A percentile compares a stretch with the other conserved stretches of the same genome.
Conservation (phyloP, 352 stramenopile genomes). For the Globisporangium splendens region DNA sequence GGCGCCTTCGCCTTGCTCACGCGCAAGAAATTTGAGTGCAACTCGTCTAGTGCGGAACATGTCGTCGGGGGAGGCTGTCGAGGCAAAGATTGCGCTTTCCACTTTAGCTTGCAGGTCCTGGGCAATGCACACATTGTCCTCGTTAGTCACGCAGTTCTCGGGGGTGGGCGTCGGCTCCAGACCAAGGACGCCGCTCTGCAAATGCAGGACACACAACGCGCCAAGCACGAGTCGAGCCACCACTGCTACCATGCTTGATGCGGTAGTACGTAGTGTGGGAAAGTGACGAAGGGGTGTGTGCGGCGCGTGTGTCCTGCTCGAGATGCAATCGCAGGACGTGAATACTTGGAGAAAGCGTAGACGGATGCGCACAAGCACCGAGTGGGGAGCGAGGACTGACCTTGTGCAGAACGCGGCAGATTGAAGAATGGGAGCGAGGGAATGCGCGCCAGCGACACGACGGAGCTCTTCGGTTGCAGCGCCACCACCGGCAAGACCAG, state of each 20-base stretch:
- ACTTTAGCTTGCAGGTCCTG: background rate
- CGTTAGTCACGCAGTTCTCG: constrained; percentile 3
- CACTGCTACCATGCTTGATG: too few species aligned
- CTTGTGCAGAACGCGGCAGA: background rate
- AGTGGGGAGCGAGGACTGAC: background rate
- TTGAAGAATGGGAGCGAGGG: background rate
- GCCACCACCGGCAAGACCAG: background rate
- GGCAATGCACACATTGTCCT: background rate
- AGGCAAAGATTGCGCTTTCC: background rate
- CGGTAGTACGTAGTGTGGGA: too few species aligned
- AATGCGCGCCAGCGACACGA: background rate
- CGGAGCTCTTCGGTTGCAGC: background rate
- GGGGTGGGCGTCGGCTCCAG: constrained; percentile 2
- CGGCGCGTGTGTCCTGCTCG: too few species aligned
- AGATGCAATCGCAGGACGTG: background rate
- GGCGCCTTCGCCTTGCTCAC: constrained; percentile 49
- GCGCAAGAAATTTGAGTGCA: constrained; percentile 48
- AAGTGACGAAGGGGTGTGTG: too few species aligned
- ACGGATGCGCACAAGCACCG: background rate
- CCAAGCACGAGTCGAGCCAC: background rate
- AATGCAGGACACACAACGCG: constrained; percentile 3
- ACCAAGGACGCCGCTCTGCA: constrained; percentile 2
- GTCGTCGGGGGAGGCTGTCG: background rate
- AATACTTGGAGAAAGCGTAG: background rate
- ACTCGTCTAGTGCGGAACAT: constrained; percentile 31